Evolutionary conservation across 345 rosid genomes (phyloP).

Genomic region (Lepidium sativum): DNA sequence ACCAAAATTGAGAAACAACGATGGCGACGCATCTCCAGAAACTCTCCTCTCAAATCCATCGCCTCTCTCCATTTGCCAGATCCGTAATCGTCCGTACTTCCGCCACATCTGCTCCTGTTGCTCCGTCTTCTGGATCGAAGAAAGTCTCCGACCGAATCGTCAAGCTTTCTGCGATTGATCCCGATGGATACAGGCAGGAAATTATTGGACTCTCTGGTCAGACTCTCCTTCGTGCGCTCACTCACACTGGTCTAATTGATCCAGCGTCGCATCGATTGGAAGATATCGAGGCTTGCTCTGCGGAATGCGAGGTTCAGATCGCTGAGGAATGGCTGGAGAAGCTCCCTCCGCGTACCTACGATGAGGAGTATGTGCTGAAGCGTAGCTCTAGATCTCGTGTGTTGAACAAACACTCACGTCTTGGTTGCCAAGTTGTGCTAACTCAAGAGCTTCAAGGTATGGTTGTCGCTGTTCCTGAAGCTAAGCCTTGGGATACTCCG

Average conservation of each 20-base stretch:
- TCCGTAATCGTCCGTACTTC: slow-evolving; percentile 35
- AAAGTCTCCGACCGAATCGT: slow-evolving; percentile 90
- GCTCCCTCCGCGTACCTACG: slow-evolving; percentile 83
- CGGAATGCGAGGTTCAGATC: slow-evolving; percentile 97
- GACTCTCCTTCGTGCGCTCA: slow-evolving; percentile 70
- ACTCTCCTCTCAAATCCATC: slow-evolving; percentile 59
- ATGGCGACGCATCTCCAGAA: slow-evolving; percentile 39
- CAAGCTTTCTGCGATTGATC: slow-evolving; percentile 76
- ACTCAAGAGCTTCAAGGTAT: slow-evolving; percentile 79
- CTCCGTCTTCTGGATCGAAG: slow-evolving; percentile 40
- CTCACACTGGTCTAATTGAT: slow-evolving; percentile 70
- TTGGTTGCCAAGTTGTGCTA: slow-evolving; percentile 89
- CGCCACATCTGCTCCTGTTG: slow-evolving; percentile 29
- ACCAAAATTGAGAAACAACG: slow-evolving; percentile 33
- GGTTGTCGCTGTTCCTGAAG: slow-evolving; percentile 97
- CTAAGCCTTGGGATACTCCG: slow-evolving; percentile 95
- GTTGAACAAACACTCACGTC: slow-evolving; percentile 78
- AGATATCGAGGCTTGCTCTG: slow-evolving; percentile 96
- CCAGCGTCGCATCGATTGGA: slow-evolving; percentile 89
- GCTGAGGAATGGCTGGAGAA: slow-evolving; percentile 89
- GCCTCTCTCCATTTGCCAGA: slow-evolving; percentile 36
- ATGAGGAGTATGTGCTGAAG: slow-evolving; percentile 89
- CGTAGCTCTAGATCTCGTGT: slow-evolving; percentile 77
- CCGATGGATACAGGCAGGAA: slow-evolving; percentile 63
- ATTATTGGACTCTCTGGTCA: slow-evolving; percentile 80